phyloP scores from a whole-genome alignment of 1,284 basidiomycete species.

The Puccinia polysora region DNA sequence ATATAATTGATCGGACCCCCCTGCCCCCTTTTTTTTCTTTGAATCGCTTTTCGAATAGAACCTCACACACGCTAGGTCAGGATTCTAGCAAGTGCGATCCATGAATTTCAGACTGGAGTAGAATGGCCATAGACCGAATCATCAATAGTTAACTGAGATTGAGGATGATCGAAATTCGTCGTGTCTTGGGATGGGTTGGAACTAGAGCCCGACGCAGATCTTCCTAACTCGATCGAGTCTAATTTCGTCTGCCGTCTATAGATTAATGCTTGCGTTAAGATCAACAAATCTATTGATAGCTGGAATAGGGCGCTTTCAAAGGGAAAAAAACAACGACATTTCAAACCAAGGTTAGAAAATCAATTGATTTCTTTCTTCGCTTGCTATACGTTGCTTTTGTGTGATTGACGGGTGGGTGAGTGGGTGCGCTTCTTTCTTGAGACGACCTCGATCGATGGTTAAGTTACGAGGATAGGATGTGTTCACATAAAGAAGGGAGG shows the following conservation, averaged over 20 bases:
- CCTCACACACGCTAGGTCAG: too few species aligned
- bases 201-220: not conserved
- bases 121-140: too few species aligned
- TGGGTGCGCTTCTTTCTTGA: too few species aligned
- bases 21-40: too few species aligned
- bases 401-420: not conserved
- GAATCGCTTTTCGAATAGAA: too few species aligned
- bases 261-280: conserved; percentile 50
- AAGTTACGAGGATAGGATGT: not conserved
- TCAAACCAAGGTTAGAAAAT: too few species aligned
- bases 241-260: conserved; percentile 50
- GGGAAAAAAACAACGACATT: too few species aligned
- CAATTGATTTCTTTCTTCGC: conserved; percentile 46
- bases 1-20: too few species aligned
- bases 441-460: too few species aligned
- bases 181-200: not conserved
- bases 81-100: too few species aligned
- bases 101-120: too few species aligned
- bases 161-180: not conserved
- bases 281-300: conserved; percentile 52
- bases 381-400: conserved; percentile 13
- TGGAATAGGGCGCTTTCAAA: conserved; percentile 49
- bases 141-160: too few species aligned
- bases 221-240: conserved; percentile 46
- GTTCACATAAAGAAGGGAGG: not conserved